Evolutionary conservation across 768 basidiomycete species (phyloP).

Genomic region (Psilocybe cyanescens): DNA sequence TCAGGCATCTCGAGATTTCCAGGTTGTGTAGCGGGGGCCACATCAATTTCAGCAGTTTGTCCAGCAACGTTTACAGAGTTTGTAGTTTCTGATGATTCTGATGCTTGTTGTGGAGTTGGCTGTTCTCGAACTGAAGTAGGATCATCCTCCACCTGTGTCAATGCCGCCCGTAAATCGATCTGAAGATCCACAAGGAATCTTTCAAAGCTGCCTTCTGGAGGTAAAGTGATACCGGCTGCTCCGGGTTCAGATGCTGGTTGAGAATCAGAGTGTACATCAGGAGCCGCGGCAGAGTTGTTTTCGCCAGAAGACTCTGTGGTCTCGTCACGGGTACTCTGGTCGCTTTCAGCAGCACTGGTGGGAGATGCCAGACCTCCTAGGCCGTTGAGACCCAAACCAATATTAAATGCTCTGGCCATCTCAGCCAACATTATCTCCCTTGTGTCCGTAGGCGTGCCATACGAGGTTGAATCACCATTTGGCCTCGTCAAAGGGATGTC

Average conservation of each 20-base stretch:
- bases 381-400: constrained; percentile 59
- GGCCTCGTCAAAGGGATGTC: not conserved
- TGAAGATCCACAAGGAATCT: constrained; percentile 82
- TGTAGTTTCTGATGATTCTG: not conserved
- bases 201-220: constrained; percentile 74
- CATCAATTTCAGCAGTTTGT: not conserved
- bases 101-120: not conserved
- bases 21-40: not conserved
- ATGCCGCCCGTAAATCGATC: constrained; percentile 65
- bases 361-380: constrained; percentile 20
- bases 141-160: constrained; percentile 44
- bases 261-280: not conserved
- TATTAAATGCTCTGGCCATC: constrained; percentile 81
- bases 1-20: not conserved
- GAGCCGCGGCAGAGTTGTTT: constrained; percentile 3
- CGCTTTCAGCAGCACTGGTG: constrained; percentile 9
- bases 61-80: not conserved
- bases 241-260: not conserved
- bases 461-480: constrained; percentile 8
- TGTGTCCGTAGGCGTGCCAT: constrained; percentile 46
- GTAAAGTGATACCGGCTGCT: constrained; percentile 22
- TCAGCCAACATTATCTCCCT: constrained; percentile 77
- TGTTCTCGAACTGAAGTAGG: constrained; percentile 9
- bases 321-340: constrained; percentile 8
- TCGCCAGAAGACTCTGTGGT: constrained; percentile 1